Conservation (phyloP, 2,329 filamentous ascomycete species). For the Colletotrichum sp. region DNA sequence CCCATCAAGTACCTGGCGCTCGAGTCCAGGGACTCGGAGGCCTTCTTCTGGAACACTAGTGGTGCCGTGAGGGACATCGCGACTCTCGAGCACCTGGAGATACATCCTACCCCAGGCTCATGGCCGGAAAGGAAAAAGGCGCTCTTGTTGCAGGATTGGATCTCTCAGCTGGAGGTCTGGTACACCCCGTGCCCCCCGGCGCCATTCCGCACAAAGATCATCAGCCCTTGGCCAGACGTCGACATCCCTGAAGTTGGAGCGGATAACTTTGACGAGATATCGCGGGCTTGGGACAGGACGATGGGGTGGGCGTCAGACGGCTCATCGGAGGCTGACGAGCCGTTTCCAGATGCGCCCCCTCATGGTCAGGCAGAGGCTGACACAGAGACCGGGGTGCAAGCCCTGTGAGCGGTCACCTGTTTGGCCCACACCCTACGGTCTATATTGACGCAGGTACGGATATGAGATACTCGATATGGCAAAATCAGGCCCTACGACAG, state of each 20-base stretch:
- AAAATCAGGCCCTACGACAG: not conserved
- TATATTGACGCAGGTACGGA: not conserved
- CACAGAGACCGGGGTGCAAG: not conserved
- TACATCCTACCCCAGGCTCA: conserved; percentile 1
- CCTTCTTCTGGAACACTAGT: conserved; percentile 3
- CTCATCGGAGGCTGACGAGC: not conserved
- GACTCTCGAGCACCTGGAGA: not conserved
- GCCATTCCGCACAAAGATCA: not conserved
- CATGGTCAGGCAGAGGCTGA: not conserved
- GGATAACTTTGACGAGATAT: conserved; percentile 3
- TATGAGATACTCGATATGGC: not conserved
- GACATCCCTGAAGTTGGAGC: not conserved
- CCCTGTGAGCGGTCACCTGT: not conserved
- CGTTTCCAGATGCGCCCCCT: not conserved
- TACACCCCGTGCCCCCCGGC: not conserved
- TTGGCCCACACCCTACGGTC: not conserved
- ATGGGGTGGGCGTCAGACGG: not conserved
- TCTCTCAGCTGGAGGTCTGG: not conserved
- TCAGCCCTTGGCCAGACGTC: not conserved
- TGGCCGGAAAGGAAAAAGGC: not conserved
- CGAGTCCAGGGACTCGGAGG: not conserved
- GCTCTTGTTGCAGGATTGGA: not conserved
- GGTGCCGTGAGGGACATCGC: not conserved
- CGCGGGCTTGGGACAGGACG: not conserved
- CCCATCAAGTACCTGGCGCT: not conserved